These are phyloP conservation scores for Helicostylum pulchrum DNA, from an alignment of 192 early-diverging fungal genomes.

Conservation along the genomic window DNA sequence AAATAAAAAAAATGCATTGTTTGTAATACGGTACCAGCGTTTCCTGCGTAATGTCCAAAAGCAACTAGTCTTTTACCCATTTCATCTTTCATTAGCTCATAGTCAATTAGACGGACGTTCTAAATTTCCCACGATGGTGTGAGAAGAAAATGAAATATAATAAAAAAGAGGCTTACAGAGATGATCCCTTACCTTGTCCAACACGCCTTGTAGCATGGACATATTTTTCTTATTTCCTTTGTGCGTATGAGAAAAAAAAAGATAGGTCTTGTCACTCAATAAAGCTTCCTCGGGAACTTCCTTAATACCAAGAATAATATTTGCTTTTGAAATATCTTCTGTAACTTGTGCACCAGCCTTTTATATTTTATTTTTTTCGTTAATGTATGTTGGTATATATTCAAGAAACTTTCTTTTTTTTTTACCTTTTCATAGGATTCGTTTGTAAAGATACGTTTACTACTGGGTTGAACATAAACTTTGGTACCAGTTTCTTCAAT, in stretches of 20 bases:
- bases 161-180: no score
- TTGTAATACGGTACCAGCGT: conserved; percentile 60
- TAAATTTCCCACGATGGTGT: conserved; percentile 24
- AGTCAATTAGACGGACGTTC: conserved; percentile 91
- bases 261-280: conserved; percentile 85
- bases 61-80: conserved; percentile 75
- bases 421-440: conserved; percentile 73
- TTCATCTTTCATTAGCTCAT: conserved; percentile 88
- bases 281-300: conserved; percentile 85
- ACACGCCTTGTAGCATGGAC: conserved; percentile 79
- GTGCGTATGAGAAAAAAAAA: conserved; percentile 97
- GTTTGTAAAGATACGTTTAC: conserved; percentile 88
- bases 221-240: conserved; percentile 96
- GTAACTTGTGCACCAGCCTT: conserved; percentile 79
- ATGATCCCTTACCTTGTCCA: conserved; percentile 71
- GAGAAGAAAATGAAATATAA: not conserved
- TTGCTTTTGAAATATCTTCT: conserved; percentile 85
- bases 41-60: conserved; percentile 93
- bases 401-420: not conserved
- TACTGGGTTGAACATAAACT: conserved; percentile 90
- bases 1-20: not conserved
- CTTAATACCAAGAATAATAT: conserved; percentile 95
- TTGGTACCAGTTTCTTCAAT: conserved; percentile 80
- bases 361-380: not conserved
- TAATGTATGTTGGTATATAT: no score